Evolutionary conservation across 768 basidiomycete genomes (phyloP).

Genomic region (Lactifluus volemus): DNA sequence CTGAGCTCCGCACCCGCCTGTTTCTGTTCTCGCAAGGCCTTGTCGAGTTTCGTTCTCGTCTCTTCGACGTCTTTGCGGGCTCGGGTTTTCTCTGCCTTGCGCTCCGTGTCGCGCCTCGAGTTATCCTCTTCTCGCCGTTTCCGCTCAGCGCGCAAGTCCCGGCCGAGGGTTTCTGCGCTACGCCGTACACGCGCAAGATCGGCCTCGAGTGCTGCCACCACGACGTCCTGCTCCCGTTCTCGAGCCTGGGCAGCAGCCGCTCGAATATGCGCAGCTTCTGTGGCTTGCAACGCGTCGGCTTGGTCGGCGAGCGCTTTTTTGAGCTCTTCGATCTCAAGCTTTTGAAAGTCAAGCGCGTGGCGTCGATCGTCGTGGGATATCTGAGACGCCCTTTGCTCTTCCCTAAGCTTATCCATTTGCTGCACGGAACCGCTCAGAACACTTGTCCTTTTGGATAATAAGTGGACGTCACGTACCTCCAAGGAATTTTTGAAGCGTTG

Average conservation of each 20-base stretch:
- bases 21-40: slow-evolving; percentile 55
- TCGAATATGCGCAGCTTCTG: slow-evolving; percentile 55
- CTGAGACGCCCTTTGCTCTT: slow-evolving; percentile 52
- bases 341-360: slow-evolving; percentile 63
- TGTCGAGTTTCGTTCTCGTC: slow-evolving; percentile 24
- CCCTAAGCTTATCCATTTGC: slow-evolving; percentile 54
- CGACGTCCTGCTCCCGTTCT: slow-evolving; percentile 54
- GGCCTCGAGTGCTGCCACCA: slow-evolving; percentile 58
- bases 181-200: slow-evolving; percentile 68
- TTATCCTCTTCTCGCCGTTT: slow-evolving; percentile 59
- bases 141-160: slow-evolving; percentile 61
- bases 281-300: slow-evolving; percentile 51
- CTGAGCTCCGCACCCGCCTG: slow-evolving; percentile 60
- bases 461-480: slow-evolving; percentile 41
- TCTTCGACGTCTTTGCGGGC: slow-evolving; percentile 23
- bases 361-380: slow-evolving; percentile 63
- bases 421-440: slow-evolving; percentile 21
- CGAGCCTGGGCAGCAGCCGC: slow-evolving; percentile 34
- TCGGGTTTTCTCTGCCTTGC: slow-evolving; percentile 43
- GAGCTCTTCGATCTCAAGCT: slow-evolving; percentile 71
- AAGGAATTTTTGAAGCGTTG: slow-evolving; percentile 54
- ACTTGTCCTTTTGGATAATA: background rate
- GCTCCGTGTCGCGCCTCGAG: slow-evolving; percentile 33
- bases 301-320: slow-evolving; percentile 54
- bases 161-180: slow-evolving; percentile 71